These are phyloP conservation scores for Populus tremula DNA, from an alignment of 345 rosid genomes.

Conservation along the genomic window DNA sequence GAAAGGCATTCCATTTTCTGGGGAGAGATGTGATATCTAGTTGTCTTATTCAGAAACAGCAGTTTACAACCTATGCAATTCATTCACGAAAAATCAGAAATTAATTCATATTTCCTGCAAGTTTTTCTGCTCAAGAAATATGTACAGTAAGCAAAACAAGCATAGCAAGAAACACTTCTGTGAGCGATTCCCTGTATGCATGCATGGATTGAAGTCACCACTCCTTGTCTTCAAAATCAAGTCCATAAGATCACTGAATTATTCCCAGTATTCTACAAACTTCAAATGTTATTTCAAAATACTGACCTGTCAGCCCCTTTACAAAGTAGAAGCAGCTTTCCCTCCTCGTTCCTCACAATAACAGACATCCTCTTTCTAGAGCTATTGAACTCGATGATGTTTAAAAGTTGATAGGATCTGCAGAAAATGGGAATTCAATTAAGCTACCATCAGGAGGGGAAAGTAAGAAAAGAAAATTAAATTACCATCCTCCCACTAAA, in stretches of 20 bases:
- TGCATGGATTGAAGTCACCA: neutral
- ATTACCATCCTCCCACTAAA: neutral
- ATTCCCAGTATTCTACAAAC: neutral
- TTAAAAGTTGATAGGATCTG: conserved; percentile 70
- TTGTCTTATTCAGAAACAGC: neutral
- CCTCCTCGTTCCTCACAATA: conserved; percentile 63
- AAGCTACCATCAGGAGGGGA: neutral
- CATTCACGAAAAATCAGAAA: neutral
- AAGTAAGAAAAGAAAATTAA: neutral
- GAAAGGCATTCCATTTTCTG: neutral
- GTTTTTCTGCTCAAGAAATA: too few species aligned
- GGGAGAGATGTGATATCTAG: neutral
- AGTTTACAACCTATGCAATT: neutral
- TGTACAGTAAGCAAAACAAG: neutral
- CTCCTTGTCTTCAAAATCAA: neutral
- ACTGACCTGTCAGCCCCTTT: conserved; percentile 98
- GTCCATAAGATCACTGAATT: neutral
- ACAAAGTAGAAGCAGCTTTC: conserved; percentile 70
- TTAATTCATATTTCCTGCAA: neutral
- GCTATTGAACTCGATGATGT: conserved; percentile 77
- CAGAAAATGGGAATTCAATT: conserved; percentile 18
- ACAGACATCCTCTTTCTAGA: conserved; percentile 90
- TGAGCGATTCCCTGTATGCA: neutral
- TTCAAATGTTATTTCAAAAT: conserved; percentile 7
- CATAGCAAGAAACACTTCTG: neutral